phyloP scores from a whole-genome alignment of 1,139 yeast genomes.

The Hemisphaericaspora xylofermentans region DNA sequence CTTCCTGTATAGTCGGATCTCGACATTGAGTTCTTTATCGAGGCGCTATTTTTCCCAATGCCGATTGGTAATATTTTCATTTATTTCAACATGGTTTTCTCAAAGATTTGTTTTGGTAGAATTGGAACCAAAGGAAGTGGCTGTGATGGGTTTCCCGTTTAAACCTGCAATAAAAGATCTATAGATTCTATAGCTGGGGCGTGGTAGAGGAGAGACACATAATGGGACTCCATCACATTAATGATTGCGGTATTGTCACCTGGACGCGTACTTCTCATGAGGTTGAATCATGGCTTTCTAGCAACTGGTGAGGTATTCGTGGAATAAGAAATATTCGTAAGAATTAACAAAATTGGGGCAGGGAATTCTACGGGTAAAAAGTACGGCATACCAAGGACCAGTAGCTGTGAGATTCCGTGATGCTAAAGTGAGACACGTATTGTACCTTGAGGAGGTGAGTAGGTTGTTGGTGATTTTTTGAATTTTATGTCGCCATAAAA shows the following conservation, averaged over 20 bases:
- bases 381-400: not conserved
- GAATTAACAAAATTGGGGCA: not conserved
- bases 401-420: too few relatives aligned
- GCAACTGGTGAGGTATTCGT: not conserved
- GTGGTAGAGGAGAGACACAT: too few relatives aligned
- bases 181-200: too few relatives aligned
- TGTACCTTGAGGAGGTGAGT: not conserved
- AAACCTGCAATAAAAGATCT: too few relatives aligned
- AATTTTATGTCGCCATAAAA: not conserved
- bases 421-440: not conserved
- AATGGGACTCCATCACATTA: too few relatives aligned
- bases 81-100: not conserved
- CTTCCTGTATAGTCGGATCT: not conserved
- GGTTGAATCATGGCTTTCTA: too few relatives aligned
- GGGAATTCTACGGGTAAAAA: not conserved
- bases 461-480: not conserved
- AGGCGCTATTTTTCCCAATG: not conserved
- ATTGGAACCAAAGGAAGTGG: too few relatives aligned
- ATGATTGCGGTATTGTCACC: too few relatives aligned
- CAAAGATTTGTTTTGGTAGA: too few relatives aligned
- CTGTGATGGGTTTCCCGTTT: too few relatives aligned
- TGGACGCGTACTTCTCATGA: too few relatives aligned
- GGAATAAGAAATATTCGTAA: not conserved
- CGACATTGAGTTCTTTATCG: too few relatives aligned
- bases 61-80: not conserved